Evolutionary conservation across 371 early-diverging fungal genomes (phyloP), one percentile per base, ranked within the genome.

Genomic region (Mortierella sp.): DNA sequence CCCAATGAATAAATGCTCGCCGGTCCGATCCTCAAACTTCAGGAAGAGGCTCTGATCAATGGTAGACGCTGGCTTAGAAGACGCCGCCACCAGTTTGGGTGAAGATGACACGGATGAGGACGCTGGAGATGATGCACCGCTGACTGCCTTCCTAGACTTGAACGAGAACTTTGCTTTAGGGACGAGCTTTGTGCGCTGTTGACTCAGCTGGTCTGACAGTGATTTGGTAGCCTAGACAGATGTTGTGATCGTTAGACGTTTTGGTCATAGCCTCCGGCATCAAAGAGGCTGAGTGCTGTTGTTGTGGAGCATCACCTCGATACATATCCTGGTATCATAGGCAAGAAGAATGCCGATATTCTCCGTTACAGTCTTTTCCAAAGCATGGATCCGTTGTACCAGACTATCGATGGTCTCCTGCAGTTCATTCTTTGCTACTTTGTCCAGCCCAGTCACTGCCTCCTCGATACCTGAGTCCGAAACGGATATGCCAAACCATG

Each of bases 131-230:
- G 54, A 38, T 42, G 54, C n/a, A 1, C 54, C 41, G 21, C 49
- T 27, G 38, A 82, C 73, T 14, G 73, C 58, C 39, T 81, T 84
- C 41, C 85, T 82, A 28, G 84, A 85, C 57, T 86, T 87, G 78
- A 90, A 90, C 1, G 90, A 87, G 47, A 90, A 90, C 64, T 89
- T 90, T 46, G 84, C 69, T 64, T 87, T 88, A 0, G 90, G 89
- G 23, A 82, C 80, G n/a, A 87, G 67, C 23, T 72, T 71, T 34
- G 80, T 51, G 38, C 82, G 67, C 71, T 34, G 57, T 34, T 54
- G 82, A 28, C 24, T 79, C 14, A 87, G 64, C 28, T 58, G 73
- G n/a, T 82, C 81, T 4, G 54, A 72, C 34, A 89, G 61, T 34
- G 79, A 80, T 70, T 83, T 85, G 53, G 88, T 64, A 78, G 86